Percentiles rank a stretch among this genome's conserved stretches.
Evolutionary conservation across 2,329 filamentous ascomycete species (phyloP).

Genomic region (Neofusicoccum sp.): DNA sequence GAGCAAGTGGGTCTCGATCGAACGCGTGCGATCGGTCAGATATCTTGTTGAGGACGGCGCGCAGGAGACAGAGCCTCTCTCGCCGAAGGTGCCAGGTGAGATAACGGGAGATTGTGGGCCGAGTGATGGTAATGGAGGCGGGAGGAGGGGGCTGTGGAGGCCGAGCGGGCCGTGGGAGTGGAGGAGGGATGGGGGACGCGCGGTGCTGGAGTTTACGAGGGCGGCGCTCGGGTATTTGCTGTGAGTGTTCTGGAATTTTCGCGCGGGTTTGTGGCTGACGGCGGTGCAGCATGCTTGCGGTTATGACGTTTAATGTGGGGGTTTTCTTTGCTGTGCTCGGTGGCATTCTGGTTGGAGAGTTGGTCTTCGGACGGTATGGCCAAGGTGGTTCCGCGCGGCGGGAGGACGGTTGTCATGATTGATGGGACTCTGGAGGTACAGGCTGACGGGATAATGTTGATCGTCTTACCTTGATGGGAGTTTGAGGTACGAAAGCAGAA

Average conservation of each 20-base stretch:
- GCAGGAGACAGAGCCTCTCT: constrained; percentile 28
- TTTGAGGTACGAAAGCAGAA: no score
- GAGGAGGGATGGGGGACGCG: constrained; percentile 28
- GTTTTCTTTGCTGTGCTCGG: constrained; percentile 35
- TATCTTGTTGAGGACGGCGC: constrained; percentile 22
- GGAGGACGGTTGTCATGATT: constrained; percentile 34
- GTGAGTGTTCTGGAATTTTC: constrained; percentile 24
- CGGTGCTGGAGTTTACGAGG: constrained; percentile 30
- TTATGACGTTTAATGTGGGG: constrained; percentile 38
- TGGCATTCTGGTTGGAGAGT: constrained; percentile 33
- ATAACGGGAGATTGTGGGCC: neutral
- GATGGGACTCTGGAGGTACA: neutral
- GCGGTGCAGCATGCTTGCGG: constrained; percentile 32
- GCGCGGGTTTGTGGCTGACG: neutral
- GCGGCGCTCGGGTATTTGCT: constrained; percentile 34
- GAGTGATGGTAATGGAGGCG: neutral
- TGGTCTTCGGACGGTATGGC: constrained; percentile 34
- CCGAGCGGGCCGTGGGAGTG: constrained; percentile 28
- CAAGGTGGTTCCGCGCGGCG: constrained; percentile 26
- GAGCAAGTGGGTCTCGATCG: neutral
- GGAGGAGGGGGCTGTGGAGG: constrained; percentile 27
- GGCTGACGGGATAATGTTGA: no score
- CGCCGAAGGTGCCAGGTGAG: constrained; percentile 15
- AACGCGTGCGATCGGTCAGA: neutral
- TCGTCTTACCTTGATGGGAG: no score